A percentile compares a stretch with the other conserved stretches of the same genome.
phyloP scores from a whole-genome alignment of 2,329 filamentous ascomycete species.

The Apiospora rasikravindrae region DNA sequence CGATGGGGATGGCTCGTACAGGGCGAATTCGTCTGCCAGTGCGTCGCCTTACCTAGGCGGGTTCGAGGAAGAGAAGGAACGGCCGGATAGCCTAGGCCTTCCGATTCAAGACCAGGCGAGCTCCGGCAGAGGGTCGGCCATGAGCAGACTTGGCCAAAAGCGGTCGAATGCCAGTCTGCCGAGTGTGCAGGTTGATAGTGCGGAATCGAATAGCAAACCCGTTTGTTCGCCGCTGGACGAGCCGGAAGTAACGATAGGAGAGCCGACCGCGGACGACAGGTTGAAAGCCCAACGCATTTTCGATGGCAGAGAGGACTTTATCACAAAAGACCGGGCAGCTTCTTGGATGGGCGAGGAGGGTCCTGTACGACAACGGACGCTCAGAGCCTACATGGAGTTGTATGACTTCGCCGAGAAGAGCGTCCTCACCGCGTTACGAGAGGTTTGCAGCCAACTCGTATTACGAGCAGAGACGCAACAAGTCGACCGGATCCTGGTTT shows the following conservation, averaged over 20 bases:
- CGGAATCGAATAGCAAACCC: conserved; percentile 45
- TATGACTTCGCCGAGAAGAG: conserved; percentile 86
- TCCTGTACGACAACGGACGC: conserved; percentile 59
- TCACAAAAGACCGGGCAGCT: conserved; percentile 79
- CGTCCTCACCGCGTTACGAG: conserved; percentile 77
- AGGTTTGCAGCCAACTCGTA: conserved; percentile 80
- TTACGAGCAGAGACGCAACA: conserved; percentile 95
- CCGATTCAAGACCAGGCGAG: conserved; percentile 44
- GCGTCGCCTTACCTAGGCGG: not conserved
- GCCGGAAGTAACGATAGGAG: conserved; percentile 61
- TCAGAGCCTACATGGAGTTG: conserved; percentile 86
- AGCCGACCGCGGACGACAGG: conserved; percentile 71
- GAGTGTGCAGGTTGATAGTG: conserved; percentile 55
- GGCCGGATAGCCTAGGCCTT: conserved; percentile 35
- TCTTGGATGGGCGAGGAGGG: conserved; percentile 86
- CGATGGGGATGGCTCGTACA: not conserved
- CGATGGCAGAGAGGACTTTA: conserved; percentile 81
- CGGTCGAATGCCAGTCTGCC: conserved; percentile 54
- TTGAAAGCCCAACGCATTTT: conserved; percentile 83
- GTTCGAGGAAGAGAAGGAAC: conserved; percentile 23
- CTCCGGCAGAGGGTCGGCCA: conserved; percentile 44
- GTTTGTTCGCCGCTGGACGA: conserved; percentile 57
- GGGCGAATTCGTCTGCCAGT: not conserved
- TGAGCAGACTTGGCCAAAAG: conserved; percentile 47
- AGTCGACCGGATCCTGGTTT: conserved; percentile 90